Percentiles rank a stretch among this genome's conserved stretches.
These are phyloP conservation scores for Coprinopsis marcescibilis DNA, from an alignment of 768 basidiomycete genomes.

Conservation along the genomic window DNA sequence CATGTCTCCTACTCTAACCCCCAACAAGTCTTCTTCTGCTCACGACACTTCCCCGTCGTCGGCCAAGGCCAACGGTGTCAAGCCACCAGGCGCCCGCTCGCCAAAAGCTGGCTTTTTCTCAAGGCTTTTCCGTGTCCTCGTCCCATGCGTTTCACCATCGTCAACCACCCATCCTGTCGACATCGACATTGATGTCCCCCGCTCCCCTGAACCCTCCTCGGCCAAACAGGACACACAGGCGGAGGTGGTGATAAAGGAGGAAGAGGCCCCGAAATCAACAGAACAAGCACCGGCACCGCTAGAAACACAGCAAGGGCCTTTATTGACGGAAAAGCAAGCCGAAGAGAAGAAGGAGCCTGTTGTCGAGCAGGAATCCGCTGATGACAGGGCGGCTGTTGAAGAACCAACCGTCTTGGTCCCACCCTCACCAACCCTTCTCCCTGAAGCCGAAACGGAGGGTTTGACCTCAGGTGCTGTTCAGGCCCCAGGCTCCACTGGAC, in stretches of 20 bases:
- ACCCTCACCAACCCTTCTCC: slow-evolving; percentile 31
- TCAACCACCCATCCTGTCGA: slow-evolving; percentile 38
- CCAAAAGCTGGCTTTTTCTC: slow-evolving; percentile 51
- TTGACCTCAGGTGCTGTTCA: slow-evolving; percentile 91
- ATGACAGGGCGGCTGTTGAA: no score
- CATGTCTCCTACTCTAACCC: slow-evolving; percentile 18
- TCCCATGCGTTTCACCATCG: slow-evolving; percentile 61
- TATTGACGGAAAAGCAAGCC: slow-evolving; percentile 15
- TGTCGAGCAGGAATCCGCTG: no score
- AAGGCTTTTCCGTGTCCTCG: slow-evolving; percentile 53
- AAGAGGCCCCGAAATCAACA: slow-evolving; percentile 1
- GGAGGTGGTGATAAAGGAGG: not conserved
- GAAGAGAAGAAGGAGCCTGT: no score
- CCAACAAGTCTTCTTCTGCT: slow-evolving; percentile 14
- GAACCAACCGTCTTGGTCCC: slow-evolving; percentile 30
- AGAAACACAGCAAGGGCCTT: slow-evolving; percentile 12
- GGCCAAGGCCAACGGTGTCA: slow-evolving; percentile 15
- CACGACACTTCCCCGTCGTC: slow-evolving; percentile 11
- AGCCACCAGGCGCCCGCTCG: slow-evolving; percentile 11
- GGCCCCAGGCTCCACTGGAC: slow-evolving; percentile 77
- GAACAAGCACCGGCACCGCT: not conserved
- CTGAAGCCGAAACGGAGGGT: slow-evolving; percentile 77
- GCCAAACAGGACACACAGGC: not conserved
- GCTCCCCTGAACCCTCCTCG: slow-evolving; percentile 15
- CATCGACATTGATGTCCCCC: slow-evolving; percentile 32